Conservation (phyloP, 805 yeast species). For the Candida nitratophila region DNA sequence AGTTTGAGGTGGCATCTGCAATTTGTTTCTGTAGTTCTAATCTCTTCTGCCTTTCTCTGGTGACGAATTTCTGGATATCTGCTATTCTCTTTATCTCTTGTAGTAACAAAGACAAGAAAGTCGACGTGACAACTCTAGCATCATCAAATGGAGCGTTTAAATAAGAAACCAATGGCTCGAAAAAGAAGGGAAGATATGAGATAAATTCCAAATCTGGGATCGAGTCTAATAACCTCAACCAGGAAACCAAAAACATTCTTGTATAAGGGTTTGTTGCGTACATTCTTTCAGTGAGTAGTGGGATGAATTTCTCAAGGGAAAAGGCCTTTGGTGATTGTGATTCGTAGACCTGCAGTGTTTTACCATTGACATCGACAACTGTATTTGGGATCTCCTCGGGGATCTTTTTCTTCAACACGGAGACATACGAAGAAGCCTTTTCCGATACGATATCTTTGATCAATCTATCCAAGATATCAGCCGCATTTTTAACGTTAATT, state of each 20-base stretch:
- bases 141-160: conserved; percentile 80
- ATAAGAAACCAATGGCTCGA: conserved; percentile 76
- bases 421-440: conserved; percentile 81
- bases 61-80: conserved; percentile 51
- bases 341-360: conserved; percentile 52
- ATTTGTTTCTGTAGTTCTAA: conserved; percentile 10
- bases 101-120: conserved; percentile 64
- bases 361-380: conserved; percentile 49
- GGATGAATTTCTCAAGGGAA: conserved; percentile 80
- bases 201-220: conserved; percentile 88
- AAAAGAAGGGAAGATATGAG: conserved; percentile 80
- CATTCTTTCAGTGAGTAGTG: conserved; percentile 84
- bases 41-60: conserved; percentile 22
- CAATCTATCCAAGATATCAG: conserved; percentile 83
- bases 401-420: conserved; percentile 39
- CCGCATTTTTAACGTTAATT: conserved; percentile 88
- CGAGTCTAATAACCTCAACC: conserved; percentile 89
- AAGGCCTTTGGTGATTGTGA: conserved; percentile 62
- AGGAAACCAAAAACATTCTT: conserved; percentile 82
- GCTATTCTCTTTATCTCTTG: conserved; percentile 77
- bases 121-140: conserved; percentile 79
- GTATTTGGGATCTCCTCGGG: conserved; percentile 32
- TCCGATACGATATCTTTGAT: conserved; percentile 94
- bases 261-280: conserved; percentile 91
- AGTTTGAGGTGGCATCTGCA: background rate